Percentiles rank a stretch among this genome's conserved stretches.
Conservation (phyloP, 2,329 filamentous ascomycete species). For the Emmonsia crescens region DNA sequence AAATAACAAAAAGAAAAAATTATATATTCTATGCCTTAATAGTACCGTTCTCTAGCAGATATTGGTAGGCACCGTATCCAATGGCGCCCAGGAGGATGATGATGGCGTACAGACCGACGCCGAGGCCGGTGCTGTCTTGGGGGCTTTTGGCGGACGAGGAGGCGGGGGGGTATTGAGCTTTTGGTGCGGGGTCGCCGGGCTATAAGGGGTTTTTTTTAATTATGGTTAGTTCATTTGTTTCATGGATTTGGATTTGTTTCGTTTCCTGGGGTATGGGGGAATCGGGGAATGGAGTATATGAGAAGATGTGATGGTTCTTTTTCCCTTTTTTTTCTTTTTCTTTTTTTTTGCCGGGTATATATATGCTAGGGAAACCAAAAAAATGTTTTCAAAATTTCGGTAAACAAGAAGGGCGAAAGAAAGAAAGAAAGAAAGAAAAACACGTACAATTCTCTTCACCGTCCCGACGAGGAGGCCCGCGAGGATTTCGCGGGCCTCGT, state of each 20-base stretch:
- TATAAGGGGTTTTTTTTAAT: no score
- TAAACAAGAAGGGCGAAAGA: no score
- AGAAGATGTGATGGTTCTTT: neutral
- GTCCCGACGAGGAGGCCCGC: slow-evolving; percentile 61
- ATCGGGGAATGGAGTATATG: neutral
- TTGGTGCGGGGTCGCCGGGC: slow-evolving; percentile 70
- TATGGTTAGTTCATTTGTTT: neutral
- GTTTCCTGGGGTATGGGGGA: neutral
- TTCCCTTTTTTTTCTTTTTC: neutral
- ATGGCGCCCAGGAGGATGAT: slow-evolving; percentile 64
- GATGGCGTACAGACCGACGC: slow-evolving; percentile 71
- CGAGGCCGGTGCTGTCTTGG: slow-evolving; percentile 39
- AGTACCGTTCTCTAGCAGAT: slow-evolving; percentile 48
- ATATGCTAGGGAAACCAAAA: neutral
- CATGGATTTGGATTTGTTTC: no score
- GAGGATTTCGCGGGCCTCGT: slow-evolving; percentile 93
- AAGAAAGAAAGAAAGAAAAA: slow-evolving; percentile 5
- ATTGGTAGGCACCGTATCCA: slow-evolving; percentile 77
- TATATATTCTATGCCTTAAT: neutral
- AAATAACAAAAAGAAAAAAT: neutral
- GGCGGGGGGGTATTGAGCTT: slow-evolving; percentile 41
- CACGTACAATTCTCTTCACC: slow-evolving; percentile 68
- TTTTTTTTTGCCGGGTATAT: neutral
- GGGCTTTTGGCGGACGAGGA: slow-evolving; percentile 19
- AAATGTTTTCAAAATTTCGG: no score